Percentiles rank a stretch among this genome's conserved stretches.
phyloP scores from a whole-genome alignment of 2,329 filamentous ascomycete species.

The Lizonia empirigonia region DNA sequence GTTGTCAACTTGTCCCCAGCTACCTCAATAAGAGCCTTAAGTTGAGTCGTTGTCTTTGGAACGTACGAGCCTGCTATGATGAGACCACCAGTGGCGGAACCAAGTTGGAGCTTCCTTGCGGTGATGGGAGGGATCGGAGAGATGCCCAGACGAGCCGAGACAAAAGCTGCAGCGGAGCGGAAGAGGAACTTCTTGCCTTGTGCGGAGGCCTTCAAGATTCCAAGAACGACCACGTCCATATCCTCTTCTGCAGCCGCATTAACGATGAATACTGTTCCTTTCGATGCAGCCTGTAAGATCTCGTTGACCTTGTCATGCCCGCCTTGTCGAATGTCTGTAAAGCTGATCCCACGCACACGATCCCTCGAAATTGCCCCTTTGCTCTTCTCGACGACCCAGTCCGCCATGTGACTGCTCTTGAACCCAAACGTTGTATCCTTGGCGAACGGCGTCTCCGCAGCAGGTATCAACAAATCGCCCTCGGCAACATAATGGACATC shows the following conservation, averaged over 20 bases:
- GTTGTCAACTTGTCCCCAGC: constrained; percentile 52
- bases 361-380: constrained; percentile 49
- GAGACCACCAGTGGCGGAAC: constrained; percentile 55
- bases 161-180: constrained; percentile 55
- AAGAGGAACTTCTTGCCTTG: constrained; percentile 54
- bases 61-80: constrained; percentile 65
- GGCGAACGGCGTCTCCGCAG: constrained; percentile 61
- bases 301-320: constrained; percentile 52
- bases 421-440: constrained; percentile 65
- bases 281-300: constrained; percentile 47
- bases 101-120: constrained; percentile 49
- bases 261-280: constrained; percentile 55
- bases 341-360: constrained; percentile 52
- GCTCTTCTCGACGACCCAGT: constrained; percentile 62
- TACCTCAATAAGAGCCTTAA: constrained; percentile 51
- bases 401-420: constrained; percentile 57
- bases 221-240: constrained; percentile 61
- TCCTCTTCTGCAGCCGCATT: constrained; percentile 62
- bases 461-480: constrained; percentile 56
- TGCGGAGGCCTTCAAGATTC: constrained; percentile 51
- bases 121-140: constrained; percentile 58
- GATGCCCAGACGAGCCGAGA: constrained; percentile 60
- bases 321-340: constrained; percentile 57
- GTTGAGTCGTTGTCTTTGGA: constrained; percentile 63
- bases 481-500: constrained; percentile 65